Evolutionary conservation across 2,329 filamentous ascomycete genomes (phyloP), one percentile per base, ranked within the genome.

Genomic region (Ceratocystis colombiana): DNA sequence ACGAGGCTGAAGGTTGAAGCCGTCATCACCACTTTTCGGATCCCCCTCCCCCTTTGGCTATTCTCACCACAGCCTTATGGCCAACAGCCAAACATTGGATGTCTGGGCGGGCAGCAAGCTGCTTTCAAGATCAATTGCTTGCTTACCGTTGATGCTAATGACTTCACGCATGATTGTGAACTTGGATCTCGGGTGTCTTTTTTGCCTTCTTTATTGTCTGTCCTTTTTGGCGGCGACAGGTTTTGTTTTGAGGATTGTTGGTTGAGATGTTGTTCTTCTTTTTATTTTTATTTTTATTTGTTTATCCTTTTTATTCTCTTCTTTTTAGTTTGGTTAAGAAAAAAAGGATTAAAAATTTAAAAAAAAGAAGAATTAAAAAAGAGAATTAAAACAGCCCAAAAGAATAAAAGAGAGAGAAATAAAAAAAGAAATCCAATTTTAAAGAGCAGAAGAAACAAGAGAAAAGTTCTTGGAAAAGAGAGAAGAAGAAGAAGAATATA

Each of bases 111-210:
- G 3, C 10, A 41, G 37, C 10, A 41, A 41, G 37, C 10, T 4
- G 37, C 3, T 12, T 12, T 15, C 10, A 15, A 41, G 37, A 41
- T 12, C 37, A 41, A 41, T 41, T 41, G 37, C 37, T 41, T 41
- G 75, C 88, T 76, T 86, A 96, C 93, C 92, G 85, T 96, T 96
- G 85, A 97, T 89, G 82, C 88, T 93, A 80, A 97, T 96, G 78
- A 97, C 91, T 87, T 97, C 93, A 89, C 93, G 92, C 93, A 97
- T 97, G 77, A 78, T 92, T 41, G 57, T 25, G 65, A 62, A 55
- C 33, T 66, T 41, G 2, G 65, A 62, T 65, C 62, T 64, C 30
- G 61, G 64, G 65, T 28, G 33, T 53, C 2, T 12, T 12, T 12
- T 12, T 12, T 37, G 33, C 37, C 37, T 41, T 12, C 3, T 41